Base-by-base conservation (phyloP, 176 grass and related monocot species). In the Aegilops tauschii region DNA sequence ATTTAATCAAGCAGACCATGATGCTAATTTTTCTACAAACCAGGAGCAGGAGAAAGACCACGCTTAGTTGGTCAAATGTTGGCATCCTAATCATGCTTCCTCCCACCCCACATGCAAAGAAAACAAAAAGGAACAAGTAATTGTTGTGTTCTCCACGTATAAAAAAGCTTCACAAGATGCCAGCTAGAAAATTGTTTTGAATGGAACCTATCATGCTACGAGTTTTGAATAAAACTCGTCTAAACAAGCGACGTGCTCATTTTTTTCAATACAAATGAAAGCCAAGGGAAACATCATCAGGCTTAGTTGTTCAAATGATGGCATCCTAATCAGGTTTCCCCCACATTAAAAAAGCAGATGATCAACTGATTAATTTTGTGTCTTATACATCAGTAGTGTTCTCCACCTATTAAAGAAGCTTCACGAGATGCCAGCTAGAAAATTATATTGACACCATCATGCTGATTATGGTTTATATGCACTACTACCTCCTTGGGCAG, bases 21-120 rank as follows among this genome's bases (percentile, higher is more conserved):
- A 18, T 54, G 49, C 30, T 34, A 28, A 4, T 61, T 47, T 83
- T 18, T 18, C 8, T 39, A 3, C 47, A 18, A n/a, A 40, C 16
- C 17, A 73, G 18, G 18, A 5, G 14, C 20, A 47, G 12, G 18
- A 49, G 25, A 68, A 73, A 61, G 50, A 69, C 25, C 2, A 40
- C 11, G 0, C 5, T 31, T 61, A 70, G 49, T 62, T 49, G 73
- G 36, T 71, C 65, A 75, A 84, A 76, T 65, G 69, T 64, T 74
- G 37, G 56, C 17, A 78, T 69, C 47, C 28, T 62, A 69, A 69
- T 82, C 80, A 47, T 5, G 59, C 54, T 68, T 87, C 18, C 65
- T 61, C 77, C 18, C 16, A 31, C n/a, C 0, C 5, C 5, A 3
- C 1, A 36, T 4, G 28, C 17, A 58, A 76, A 69, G 16, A 25